These are phyloP conservation scores for Lactarius sp. DNA, from an alignment of 768 basidiomycete species.

Conservation along the genomic window DNA sequence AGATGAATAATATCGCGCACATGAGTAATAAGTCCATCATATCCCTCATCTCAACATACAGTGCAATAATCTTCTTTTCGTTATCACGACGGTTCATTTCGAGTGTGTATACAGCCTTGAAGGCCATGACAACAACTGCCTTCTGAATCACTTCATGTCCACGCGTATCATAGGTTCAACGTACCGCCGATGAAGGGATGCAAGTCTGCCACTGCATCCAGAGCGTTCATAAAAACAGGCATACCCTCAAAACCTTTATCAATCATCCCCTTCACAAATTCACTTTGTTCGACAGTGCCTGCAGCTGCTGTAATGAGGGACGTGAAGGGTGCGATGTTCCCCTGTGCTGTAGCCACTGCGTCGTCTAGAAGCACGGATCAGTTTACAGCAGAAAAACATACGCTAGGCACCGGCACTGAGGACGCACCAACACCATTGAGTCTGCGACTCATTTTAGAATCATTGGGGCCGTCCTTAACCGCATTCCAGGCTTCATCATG, in stretches of 20 bases:
- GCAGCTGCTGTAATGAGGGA: constrained; percentile 1
- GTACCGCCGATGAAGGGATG: constrained; percentile 31
- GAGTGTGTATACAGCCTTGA: constrained; percentile 44
- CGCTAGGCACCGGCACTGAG: too few relatives aligned
- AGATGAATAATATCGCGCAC: background rate
- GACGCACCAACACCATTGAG: background rate
- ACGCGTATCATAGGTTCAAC: background rate
- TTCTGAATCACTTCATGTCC: too few relatives aligned
- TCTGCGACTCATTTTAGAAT: background rate
- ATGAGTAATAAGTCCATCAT: constrained; percentile 35
- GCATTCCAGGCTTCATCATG: background rate
- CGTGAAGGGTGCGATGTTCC: background rate
- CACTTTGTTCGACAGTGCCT: background rate
- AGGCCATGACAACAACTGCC: constrained; percentile 45
- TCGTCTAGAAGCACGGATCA: background rate
- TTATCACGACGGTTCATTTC: constrained; percentile 29
- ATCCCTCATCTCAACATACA: constrained; percentile 48
- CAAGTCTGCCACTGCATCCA: constrained; percentile 30
- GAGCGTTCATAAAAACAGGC: constrained; percentile 29
- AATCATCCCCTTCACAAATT: constrained; percentile 15
- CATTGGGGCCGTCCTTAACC: background rate
- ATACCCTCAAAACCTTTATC: constrained; percentile 6
- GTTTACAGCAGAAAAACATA: too few relatives aligned
- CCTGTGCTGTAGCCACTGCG: background rate
- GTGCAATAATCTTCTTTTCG: constrained; percentile 42